Base-by-base conservation (phyloP, 2,329 filamentous ascomycete species). In the Pyrenophora tritici-repentis region DNA sequence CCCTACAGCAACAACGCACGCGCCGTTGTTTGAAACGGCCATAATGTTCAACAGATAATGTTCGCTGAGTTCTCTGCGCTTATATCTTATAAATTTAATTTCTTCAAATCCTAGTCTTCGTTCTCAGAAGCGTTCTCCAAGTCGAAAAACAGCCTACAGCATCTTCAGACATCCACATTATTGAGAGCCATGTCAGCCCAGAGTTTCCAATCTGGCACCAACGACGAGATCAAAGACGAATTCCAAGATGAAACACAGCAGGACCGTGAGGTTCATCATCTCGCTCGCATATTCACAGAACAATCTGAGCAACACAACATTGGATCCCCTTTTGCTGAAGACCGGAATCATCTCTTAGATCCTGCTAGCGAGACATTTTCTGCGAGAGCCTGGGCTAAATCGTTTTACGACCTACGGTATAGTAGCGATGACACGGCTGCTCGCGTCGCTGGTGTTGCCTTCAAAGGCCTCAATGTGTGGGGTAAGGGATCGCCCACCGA, bases 401-500 rank as follows among this genome's bases (percentile, higher is more conserved):
- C 75, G 4, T 75, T 79, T 55, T 73, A 79, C 52, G 72, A 78
- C 51, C 47, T 79, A 37, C 68, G 72, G 17, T 73, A 74, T 16
- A 67, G 63, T 36, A 72, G 76, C 31, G 61, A 64, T 20, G 81
- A 86, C 45, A 79, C 82, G 0, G 73, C 85, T 38, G 70, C 75
- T 49, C 79, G 76, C 54, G 76, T 76, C 3, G 82, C 85, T 0
- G 86, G 87, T 6, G 77, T 90, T 4, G 80, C 81, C 1, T 89
- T 85, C 72, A 81, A 81, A 53, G 78, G 86, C 42, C 78, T 90
- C 37, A 82, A 81, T 47, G 86, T 90, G 0, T 85, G 79, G 12
- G 88, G 88, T 0, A 83, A 83, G 0, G 87, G 86, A 0, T 79
- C 81, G 1, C 84, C 86, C 0, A 72, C 90, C 14, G 85, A 89